phyloP scores from a whole-genome alignment of 768 basidiomycete genomes.

The Galerina marginata region DNA sequence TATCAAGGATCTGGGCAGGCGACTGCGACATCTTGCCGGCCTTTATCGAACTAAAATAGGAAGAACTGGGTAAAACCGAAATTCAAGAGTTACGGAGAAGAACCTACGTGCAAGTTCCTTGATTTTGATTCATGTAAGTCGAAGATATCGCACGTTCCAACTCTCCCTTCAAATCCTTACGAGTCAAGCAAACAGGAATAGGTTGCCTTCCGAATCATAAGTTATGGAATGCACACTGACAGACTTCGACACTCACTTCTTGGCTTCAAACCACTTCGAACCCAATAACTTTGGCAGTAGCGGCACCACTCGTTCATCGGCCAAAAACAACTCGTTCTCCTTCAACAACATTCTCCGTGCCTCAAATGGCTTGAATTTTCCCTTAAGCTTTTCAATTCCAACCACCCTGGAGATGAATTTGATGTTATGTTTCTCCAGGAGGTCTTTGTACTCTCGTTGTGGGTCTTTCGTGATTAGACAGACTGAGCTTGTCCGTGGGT shows the following conservation, averaged over 20 bases:
- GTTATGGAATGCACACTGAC: not conserved
- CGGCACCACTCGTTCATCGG: slow-evolving; percentile 90
- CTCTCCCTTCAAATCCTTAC: slow-evolving; percentile 90
- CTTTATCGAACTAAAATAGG: slow-evolving; percentile 73
- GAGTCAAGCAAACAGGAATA: slow-evolving; percentile 87
- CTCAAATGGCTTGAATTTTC: slow-evolving; percentile 88
- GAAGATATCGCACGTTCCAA: slow-evolving; percentile 92
- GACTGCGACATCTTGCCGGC: slow-evolving; percentile 77
- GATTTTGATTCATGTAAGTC: slow-evolving; percentile 95
- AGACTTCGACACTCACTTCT: slow-evolving; percentile 70
- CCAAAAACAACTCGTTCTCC: slow-evolving; percentile 92
- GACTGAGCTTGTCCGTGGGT: slow-evolving; percentile 79
- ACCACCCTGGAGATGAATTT: slow-evolving; percentile 93
- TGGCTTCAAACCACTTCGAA: slow-evolving; percentile 90
- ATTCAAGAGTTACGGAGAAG: not conserved
- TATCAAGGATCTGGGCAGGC: slow-evolving; percentile 75
- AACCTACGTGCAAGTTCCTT: slow-evolving; percentile 88
- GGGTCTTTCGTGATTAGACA: slow-evolving; percentile 97
- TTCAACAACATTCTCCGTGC: slow-evolving; percentile 82
- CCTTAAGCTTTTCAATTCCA: slow-evolving; percentile 89
- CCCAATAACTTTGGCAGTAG: slow-evolving; percentile 87
- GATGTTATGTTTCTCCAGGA: slow-evolving; percentile 77
- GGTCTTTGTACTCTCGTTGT: slow-evolving; percentile 94
- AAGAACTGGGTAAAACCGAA: not conserved
- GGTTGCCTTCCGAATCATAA: slow-evolving; percentile 71